These are phyloP conservation scores for Elsinoe necatrix DNA, from an alignment of 2,329 filamentous ascomycete species.

Conservation along the genomic window DNA sequence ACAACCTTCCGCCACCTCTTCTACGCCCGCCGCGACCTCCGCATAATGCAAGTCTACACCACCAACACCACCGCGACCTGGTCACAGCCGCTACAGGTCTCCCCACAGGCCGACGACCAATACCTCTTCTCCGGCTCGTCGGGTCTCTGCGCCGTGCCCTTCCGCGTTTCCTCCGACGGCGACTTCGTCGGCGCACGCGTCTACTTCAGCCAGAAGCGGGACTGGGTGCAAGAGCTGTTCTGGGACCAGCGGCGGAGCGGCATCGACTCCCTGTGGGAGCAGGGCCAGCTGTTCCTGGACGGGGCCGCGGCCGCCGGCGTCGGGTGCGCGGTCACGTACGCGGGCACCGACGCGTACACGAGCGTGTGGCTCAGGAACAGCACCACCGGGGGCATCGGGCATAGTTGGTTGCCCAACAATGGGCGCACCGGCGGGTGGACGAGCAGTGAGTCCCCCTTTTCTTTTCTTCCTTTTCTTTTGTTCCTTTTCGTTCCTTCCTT, in stretches of 20 bases:
- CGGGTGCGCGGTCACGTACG: background rate
- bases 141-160: slow-evolving; percentile 4
- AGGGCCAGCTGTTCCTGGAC: background rate
- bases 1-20: slow-evolving; percentile 11
- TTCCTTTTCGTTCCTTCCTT: no score
- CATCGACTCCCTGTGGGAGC: background rate
- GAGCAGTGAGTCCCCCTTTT: background rate
- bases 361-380: slow-evolving; percentile 1
- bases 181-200: background rate
- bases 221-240: slow-evolving; percentile 9
- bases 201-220: background rate
- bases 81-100: background rate
- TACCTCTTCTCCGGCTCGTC: slow-evolving; percentile 1
- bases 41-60: slow-evolving; percentile 11
- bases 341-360: background rate
- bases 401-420: slow-evolving; percentile 4
- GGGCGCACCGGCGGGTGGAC: background rate
- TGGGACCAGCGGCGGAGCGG: slow-evolving; percentile 4
- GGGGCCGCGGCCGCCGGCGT: background rate
- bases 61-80: background rate
- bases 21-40: background rate
- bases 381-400: background rate
- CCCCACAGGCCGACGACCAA: background rate
- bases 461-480: background rate
- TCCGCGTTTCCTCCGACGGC: background rate